Evolutionary conservation across 441 rosid genomes (phyloP), one percentile per base, ranked within the genome.

Genomic region (Corymbia calophylla): DNA sequence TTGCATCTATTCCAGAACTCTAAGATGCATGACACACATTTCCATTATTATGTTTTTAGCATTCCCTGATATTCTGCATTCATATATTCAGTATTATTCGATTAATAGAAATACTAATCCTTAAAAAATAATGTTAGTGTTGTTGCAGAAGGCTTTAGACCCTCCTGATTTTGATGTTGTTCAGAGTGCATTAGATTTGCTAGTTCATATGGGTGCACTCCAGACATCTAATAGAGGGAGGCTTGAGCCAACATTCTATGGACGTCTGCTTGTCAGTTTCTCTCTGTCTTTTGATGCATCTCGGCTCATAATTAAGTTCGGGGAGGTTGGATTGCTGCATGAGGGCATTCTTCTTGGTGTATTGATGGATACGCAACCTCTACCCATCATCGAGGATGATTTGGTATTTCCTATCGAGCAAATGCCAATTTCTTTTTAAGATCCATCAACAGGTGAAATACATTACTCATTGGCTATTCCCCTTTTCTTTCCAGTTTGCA

Each of bases 341-440:
- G 98, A 97, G 93, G 99, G 99, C 90, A 95, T 97, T 93, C 93
- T 97, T 87, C 91, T 97, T 87, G 99, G 97, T 91, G 91, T 96
- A 93, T 92, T 97, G 94, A 95, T 95, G 96, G 99, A 97, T 93
- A 89, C 92, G 62, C 96, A 91, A 90, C 96, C 99, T 87, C 95
- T 91, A 70, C 98, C 99, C 32, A 96, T 97, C 90, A 85, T 90
- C 93, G 95, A 96, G 73, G 97, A 97, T 82, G 87, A 90, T 87
- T 90, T 93, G 99, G 99, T 97, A 97, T 89, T 89, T 87, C 90
- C 87, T 92, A 87, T 88, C 35, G 73, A 88, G 56, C 89, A n/a
- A 89, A 87, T 87, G 66, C 47, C 86, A 87, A n/a, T 89, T 87
- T 87, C 51, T 70, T 84, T 91, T 62, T 88, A 90, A 39, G 18